Evolutionary conservation across 1,284 basidiomycete genomes (phyloP).

Genomic region (Ceratobasidium sp.): DNA sequence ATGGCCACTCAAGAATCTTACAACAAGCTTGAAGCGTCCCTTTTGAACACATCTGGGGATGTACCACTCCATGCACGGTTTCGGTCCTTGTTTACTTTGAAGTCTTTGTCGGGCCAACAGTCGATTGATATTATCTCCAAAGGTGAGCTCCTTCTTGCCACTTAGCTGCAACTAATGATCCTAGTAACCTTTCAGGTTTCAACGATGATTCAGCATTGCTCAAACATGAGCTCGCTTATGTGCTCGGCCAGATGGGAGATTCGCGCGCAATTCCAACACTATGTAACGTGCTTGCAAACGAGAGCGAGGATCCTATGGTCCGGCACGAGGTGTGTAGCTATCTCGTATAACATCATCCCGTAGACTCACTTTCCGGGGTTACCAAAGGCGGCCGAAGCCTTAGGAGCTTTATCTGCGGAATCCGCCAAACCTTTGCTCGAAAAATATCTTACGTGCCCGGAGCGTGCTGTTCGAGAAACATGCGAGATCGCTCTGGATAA

Average conservation of each 20-base stretch:
- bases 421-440: constrained; percentile 76
- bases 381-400: constrained; percentile 91
- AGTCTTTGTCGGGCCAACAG: constrained; percentile 74
- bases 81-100: constrained; percentile 92
- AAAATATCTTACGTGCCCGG: constrained; percentile 77
- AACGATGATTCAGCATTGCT: constrained; percentile 88
- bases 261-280: constrained; percentile 81
- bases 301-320: constrained; percentile 93
- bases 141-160: constrained; percentile 60
- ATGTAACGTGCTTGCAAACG: constrained; percentile 77
- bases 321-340: constrained; percentile 82
- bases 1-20: constrained; percentile 36
- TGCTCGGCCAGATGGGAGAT: constrained; percentile 91
- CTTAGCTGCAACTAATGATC: constrained; percentile 32
- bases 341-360: not conserved
- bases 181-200: constrained; percentile 68
- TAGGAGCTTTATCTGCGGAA: constrained; percentile 89
- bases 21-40: constrained; percentile 66
- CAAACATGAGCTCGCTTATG: constrained; percentile 98
- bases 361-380: not conserved
- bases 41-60: constrained; percentile 80
- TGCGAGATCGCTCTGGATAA: constrained; percentile 97
- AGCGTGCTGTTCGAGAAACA: constrained; percentile 91
- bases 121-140: constrained; percentile 88
- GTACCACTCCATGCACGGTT: constrained; percentile 90